Evolutionary conservation across 2,329 filamentous ascomycete genomes (phyloP), one percentile per base, ranked within the genome.

Genomic region (Diaporthe vaccinii): DNA sequence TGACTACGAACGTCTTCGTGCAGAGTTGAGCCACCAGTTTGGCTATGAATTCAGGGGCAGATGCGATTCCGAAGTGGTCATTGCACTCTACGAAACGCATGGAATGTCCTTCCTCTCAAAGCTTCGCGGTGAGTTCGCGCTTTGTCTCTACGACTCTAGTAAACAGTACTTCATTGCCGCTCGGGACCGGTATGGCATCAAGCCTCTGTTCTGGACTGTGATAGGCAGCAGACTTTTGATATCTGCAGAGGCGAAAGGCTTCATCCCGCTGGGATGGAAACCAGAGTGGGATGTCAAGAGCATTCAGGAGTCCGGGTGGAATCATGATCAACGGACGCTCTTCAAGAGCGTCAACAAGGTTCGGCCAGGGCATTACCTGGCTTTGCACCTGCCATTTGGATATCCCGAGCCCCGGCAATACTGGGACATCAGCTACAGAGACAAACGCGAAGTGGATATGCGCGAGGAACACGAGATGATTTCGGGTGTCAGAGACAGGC

Each of bases 181-280:
- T 1, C 81, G 89, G 25, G 89, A 91, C 78, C 85, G 89, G 0
- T 91, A 86, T 79, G 89, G 89, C 4, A 88, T 91, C 78, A 91
- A 91, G 79, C 89, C 89, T 3, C 82, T 91, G 25, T 87, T 89
- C 74, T 91, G 86, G 81, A 90, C 88, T 0, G 75, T 85, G 1
- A 77, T 84, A 1, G 80, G 80, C 8, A 82, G 81, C 8, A 81
- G 82, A 73, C 73, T 91, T 4, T 79, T 90, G 17, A 79, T 91
- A 0, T 87, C 88, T 8, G 83, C 88, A 0, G 89, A 91, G 79
- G 85, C 86, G 75, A 91, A 91, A 78, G 88, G 86, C 0, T 89
- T 91, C 78, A 77, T 87, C 61, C 81, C 87, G 0, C 78, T 89
- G 72, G 87, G 88, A 0, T 88, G 88, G 88, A 78, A 85, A 77